phyloP scores from a whole-genome alignment of 768 basidiomycete genomes.

The Auricularia cornea region DNA sequence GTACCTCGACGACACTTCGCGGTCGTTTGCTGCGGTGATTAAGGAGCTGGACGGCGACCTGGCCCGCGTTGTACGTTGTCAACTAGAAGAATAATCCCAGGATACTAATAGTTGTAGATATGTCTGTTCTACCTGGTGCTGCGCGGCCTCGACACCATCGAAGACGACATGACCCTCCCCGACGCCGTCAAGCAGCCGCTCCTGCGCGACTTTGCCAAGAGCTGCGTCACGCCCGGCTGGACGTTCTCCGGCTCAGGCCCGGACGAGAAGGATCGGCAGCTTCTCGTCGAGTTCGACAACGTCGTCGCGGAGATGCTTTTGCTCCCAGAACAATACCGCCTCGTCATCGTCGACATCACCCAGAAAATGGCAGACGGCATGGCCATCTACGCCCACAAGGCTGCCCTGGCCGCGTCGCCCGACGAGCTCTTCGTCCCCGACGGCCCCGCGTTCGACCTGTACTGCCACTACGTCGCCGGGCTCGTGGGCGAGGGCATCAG shows the following conservation, averaged over 20 bases:
- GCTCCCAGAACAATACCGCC: slow-evolving; percentile 48
- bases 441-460: slow-evolving; percentile 80
- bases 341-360: slow-evolving; percentile 74
- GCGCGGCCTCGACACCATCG: slow-evolving; percentile 91
- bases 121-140: slow-evolving; percentile 93
- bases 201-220: slow-evolving; percentile 72
- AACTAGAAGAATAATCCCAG: not conserved
- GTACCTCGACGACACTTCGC: slow-evolving; percentile 78
- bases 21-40: slow-evolving; percentile 88
- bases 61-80: slow-evolving; percentile 82
- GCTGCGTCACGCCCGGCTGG: slow-evolving; percentile 80
- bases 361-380: slow-evolving; percentile 89
- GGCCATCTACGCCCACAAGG: slow-evolving; percentile 89
- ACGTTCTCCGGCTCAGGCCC: slow-evolving; percentile 74
- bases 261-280: slow-evolving; percentile 77
- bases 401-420: slow-evolving; percentile 63
- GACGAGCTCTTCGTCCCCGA: slow-evolving; percentile 37
- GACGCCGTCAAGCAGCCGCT: slow-evolving; percentile 81
- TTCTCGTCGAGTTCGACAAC: slow-evolving; percentile 74
- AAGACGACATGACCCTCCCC: slow-evolving; percentile 95
- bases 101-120: slow-evolving; percentile 44
- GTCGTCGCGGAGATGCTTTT: slow-evolving; percentile 73
- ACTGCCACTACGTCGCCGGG: slow-evolving; percentile 97
- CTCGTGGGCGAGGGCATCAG: slow-evolving; percentile 95
- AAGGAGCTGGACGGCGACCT: slow-evolving; percentile 95